These are phyloP conservation scores for Aspergillus fischeri DNA, from an alignment of 2,329 filamentous ascomycete genomes.

Conservation along the genomic window DNA sequence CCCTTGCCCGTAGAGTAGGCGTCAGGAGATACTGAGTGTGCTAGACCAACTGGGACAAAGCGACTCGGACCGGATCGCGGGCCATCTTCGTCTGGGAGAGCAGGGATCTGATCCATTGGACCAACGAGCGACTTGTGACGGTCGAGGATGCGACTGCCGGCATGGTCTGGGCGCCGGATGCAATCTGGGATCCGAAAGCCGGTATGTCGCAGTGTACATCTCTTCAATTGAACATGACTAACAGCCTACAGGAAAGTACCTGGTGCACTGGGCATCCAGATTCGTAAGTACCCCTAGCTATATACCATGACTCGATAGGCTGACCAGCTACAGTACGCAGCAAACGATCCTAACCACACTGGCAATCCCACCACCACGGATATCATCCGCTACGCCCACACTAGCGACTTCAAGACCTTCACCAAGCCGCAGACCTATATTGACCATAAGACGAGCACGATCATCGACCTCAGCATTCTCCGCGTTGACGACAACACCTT, in stretches of 20 bases:
- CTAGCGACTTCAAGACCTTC: conserved; percentile 13
- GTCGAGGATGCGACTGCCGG: conserved; percentile 12
- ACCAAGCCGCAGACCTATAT: conserved; percentile 9
- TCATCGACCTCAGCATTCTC: conserved; percentile 11
- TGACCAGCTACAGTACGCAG: conserved; percentile 4
- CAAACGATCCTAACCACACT: conserved; percentile 5
- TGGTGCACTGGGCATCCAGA: conserved; percentile 14
- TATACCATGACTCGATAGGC: no score
- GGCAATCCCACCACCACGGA: conserved; percentile 3
- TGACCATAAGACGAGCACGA: not conserved
- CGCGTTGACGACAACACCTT: conserved; percentile 4
- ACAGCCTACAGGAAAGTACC: conserved; percentile 4
- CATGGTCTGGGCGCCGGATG: conserved; percentile 15
- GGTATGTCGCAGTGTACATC: not conserved
- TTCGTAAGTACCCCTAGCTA: not conserved
- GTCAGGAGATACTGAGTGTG: not conserved
- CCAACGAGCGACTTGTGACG: conserved; percentile 6
- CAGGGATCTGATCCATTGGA: conserved; percentile 10
- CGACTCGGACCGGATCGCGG: conserved; percentile 9
- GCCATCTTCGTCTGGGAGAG: conserved; percentile 15
- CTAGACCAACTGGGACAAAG: conserved; percentile 11
- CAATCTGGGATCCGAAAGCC: conserved; percentile 10
- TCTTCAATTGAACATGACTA: not conserved
- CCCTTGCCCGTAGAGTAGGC: no score
- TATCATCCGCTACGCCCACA: conserved; percentile 12